phyloP scores from a whole-genome alignment of 352 stramenopile species.

The Peronosclerospora sorghi region DNA sequence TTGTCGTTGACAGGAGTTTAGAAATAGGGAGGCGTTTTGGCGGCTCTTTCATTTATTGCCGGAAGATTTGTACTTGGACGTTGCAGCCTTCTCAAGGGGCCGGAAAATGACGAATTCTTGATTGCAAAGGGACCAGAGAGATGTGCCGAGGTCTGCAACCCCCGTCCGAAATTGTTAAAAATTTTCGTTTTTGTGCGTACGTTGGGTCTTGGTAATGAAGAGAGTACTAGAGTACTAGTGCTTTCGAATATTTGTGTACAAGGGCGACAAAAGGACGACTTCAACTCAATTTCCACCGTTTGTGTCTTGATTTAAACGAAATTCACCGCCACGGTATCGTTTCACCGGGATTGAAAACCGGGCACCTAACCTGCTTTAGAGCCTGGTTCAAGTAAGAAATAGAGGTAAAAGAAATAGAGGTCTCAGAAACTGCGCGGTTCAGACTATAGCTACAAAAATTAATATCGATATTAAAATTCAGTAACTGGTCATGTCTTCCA shows the following conservation, averaged over 20 bases:
- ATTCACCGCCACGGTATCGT: conserved; percentile 59
- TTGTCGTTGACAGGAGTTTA: conserved; percentile 16
- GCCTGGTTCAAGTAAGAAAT: too few relatives aligned
- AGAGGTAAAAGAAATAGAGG: too few relatives aligned
- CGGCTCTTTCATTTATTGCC: conserved; percentile 29
- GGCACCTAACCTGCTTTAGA: conserved; percentile 62
- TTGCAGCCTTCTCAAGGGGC: conserved; percentile 10
- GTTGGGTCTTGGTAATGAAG: conserved; percentile 43
- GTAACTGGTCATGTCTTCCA: too few relatives aligned
- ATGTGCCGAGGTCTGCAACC: conserved; percentile 34
- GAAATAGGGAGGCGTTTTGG: conserved; percentile 33
- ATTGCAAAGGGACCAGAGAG: conserved; percentile 26
- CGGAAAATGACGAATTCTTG: conserved; percentile 15
- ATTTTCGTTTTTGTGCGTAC: conserved; percentile 43
- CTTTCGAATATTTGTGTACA: conserved; percentile 7
- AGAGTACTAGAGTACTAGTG: too few relatives aligned
- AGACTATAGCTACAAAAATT: too few relatives aligned
- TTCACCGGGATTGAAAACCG: conserved; percentile 71
- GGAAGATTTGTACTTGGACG: conserved; percentile 21
- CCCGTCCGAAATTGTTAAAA: conserved; percentile 54
- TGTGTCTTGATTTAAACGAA: conserved; percentile 54
- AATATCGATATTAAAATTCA: too few relatives aligned
- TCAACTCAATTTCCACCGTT: conserved; percentile 48
- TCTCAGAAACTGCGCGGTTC: too few relatives aligned
- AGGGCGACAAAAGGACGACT: conserved; percentile 33